Evolutionary conservation across 106 monocot genomes (phyloP).

Genomic region (Platanthera zijinensis): DNA sequence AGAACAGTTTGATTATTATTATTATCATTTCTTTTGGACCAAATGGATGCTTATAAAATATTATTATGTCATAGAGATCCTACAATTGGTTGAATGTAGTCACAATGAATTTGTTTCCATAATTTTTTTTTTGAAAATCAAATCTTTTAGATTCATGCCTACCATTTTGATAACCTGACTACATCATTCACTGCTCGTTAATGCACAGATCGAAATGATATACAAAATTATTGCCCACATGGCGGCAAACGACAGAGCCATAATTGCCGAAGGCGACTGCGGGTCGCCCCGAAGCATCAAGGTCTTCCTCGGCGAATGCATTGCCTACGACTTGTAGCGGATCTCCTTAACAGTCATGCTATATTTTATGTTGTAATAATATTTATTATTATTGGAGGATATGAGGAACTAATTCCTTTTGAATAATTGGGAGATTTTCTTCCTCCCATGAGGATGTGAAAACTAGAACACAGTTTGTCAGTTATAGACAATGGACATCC

Average conservation of each 20-base stretch:
- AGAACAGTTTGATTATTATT: no score
- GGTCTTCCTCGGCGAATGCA: conserved; percentile 85
- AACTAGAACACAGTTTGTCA: neutral
- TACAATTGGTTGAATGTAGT: neutral
- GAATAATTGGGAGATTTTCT: neutral
- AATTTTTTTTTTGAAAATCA: neutral
- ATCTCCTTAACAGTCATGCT: conserved; percentile 1
- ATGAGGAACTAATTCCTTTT: neutral
- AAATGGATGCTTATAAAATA: no score
- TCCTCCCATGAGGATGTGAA: neutral
- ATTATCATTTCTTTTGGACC: no score
- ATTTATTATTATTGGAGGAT: neutral
- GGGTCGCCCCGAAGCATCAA: conserved; percentile 87
- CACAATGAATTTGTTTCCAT: no score
- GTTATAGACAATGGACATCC: no score
- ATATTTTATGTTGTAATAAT: neutral
- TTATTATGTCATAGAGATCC: no score
- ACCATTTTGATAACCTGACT: neutral
- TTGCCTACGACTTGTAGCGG: conserved; percentile 9
- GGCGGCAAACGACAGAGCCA: conserved; percentile 92
- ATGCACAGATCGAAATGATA: conserved; percentile 89
- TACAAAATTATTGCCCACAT: conserved; percentile 92
- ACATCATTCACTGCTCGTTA: no score
- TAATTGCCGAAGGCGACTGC: conserved; percentile 87
- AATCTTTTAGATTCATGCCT: neutral